A percentile compares a stretch with the other conserved stretches of the same genome.
These are phyloP conservation scores for Barbatosphaeria neglecta DNA, from an alignment of 495 filamentous ascomycete species.

Conservation along the genomic window DNA sequence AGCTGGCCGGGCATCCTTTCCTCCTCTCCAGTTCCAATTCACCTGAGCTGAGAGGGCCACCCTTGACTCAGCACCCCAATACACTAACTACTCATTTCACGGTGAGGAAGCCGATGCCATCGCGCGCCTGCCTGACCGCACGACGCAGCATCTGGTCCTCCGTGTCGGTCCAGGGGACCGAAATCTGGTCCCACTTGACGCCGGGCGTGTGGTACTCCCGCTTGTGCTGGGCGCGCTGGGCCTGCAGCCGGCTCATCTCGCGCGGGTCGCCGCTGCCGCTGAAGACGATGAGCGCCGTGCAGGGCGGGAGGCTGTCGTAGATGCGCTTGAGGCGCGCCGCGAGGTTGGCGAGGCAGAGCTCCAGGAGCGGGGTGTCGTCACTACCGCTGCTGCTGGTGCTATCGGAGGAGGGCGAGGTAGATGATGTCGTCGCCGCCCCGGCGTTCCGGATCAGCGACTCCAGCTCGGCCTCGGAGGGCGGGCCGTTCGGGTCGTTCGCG, in stretches of 20 bases:
- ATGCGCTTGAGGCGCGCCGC: constrained; percentile 50
- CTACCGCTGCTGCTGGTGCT: too few species aligned
- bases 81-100: constrained; percentile 65
- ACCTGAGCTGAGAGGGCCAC: too few species aligned
- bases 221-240: constrained; percentile 59
- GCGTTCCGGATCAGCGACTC: not conserved
- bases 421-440: not conserved
- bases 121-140: constrained; percentile 57
- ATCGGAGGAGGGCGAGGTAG: too few species aligned
- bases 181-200: constrained; percentile 80
- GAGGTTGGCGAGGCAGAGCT: constrained; percentile 34
- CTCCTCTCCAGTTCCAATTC: too few species aligned
- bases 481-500: constrained; percentile 4
- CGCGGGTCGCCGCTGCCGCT: constrained; percentile 81
- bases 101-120: constrained; percentile 71
- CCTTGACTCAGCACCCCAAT: too few species aligned
- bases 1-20: too few species aligned
- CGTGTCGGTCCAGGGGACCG: constrained; percentile 78
- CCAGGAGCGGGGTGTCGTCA: constrained; percentile 34
- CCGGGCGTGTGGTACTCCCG: constrained; percentile 57
- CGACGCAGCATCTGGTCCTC: constrained; percentile 70
- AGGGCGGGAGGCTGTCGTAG: constrained; percentile 64
- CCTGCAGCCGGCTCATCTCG: constrained; percentile 60
- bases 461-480: constrained; percentile 7
- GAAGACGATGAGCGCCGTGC: constrained; percentile 81